Percentiles rank a stretch among this genome's conserved stretches.
Evolutionary conservation across 208 protist species (phyloP).

Genomic region (Porcisia hertigi): DNA sequence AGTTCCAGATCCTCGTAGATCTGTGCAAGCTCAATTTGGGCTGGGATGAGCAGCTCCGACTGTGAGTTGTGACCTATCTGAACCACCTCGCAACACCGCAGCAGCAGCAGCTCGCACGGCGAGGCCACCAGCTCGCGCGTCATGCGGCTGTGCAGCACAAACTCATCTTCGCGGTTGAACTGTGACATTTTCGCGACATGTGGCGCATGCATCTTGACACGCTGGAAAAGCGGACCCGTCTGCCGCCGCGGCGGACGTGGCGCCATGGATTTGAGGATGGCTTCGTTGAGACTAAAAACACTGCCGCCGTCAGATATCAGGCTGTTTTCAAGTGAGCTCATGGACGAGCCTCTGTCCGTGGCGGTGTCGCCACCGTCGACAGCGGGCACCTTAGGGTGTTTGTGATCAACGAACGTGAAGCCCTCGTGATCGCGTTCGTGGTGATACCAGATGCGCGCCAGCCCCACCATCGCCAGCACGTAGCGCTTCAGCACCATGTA

Average conservation of each 20-base stretch:
- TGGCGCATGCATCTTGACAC: constrained; percentile 51
- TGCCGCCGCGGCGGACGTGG: constrained; percentile 53
- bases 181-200: constrained; percentile 17
- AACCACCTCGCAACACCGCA: constrained; percentile 86
- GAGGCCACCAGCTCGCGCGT: constrained; percentile 76
- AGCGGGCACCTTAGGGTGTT: constrained; percentile 31
- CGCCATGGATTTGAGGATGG: constrained; percentile 74
- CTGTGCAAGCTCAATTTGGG: constrained; percentile 72
- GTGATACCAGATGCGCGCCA: constrained; percentile 81
- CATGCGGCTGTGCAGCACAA: constrained; percentile 84
- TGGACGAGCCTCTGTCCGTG: constrained; percentile 23
- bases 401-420: constrained; percentile 54
- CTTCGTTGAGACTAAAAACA: constrained; percentile 80
- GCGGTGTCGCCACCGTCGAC: constrained; percentile 23
- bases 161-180: constrained; percentile 62
- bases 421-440: constrained; percentile 74
- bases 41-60: constrained; percentile 83
- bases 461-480: constrained; percentile 78
- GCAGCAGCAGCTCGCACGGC: constrained; percentile 81
- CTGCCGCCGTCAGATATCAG: constrained; percentile 53
- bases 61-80: constrained; percentile 80
- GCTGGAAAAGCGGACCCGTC: constrained; percentile 57
- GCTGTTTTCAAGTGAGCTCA: constrained; percentile 61
- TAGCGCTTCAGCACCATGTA: constrained; percentile 88
- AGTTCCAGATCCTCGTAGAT: constrained; percentile 84